Percentiles rank a stretch among this genome's conserved stretches.
phyloP scores from a whole-genome alignment of 148 eudicot genomes.

The Nepenthes mirabilis region DNA sequence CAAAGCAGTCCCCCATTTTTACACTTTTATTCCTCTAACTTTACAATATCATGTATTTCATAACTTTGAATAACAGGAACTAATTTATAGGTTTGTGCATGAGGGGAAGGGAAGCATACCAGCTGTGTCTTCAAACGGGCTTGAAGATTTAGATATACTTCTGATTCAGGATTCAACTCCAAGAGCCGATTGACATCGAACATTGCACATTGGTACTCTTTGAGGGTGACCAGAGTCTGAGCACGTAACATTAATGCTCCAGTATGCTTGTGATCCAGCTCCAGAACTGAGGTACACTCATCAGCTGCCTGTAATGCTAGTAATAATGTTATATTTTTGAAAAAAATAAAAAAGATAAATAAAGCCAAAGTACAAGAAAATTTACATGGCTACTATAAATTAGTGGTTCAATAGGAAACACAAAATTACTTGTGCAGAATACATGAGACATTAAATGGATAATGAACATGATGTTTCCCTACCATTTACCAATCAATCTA shows the following conservation, averaged over 20 bases:
- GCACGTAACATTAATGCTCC: constrained; percentile 96
- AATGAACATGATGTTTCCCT: no score
- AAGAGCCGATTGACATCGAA: constrained; percentile 86
- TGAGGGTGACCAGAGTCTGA: constrained; percentile 83
- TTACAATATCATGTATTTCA: no score
- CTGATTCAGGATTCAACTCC: constrained; percentile 79
- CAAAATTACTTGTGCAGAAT: no score
- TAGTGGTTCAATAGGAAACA: no score
- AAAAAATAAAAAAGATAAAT: neutral
- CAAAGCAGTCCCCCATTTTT: neutral
- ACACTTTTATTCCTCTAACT: neutral
- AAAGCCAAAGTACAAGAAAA: neutral
- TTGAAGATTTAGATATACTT: constrained; percentile 76
- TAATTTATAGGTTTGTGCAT: neutral
- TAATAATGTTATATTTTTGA: neutral
- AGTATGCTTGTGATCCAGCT: constrained; percentile 78
- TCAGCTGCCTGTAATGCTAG: constrained; percentile 59
- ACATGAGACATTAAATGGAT: no score
- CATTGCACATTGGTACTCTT: constrained; percentile 79
- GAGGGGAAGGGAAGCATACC: constrained; percentile 32
- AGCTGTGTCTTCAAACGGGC: constrained; percentile 74
- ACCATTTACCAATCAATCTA: no score
- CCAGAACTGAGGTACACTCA: constrained; percentile 88
- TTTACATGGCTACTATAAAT: no score
- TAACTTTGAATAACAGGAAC: no score